These are phyloP conservation scores for Candida dubliniensis DNA, from an alignment of 1,139 yeast genomes.

Conservation along the genomic window DNA sequence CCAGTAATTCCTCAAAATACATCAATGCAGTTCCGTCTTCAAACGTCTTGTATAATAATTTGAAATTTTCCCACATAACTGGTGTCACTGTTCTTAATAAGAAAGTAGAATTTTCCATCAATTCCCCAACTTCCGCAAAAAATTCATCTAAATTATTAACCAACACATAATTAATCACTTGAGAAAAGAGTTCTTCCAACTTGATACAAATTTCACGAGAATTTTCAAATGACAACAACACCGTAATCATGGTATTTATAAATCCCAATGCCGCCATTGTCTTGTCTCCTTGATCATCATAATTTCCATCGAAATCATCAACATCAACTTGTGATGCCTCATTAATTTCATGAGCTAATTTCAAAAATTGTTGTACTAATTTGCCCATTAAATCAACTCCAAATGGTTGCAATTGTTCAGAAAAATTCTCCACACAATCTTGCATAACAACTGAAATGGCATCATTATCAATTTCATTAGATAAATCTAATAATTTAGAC, in stretches of 20 bases:
- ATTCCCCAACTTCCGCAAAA: constrained; percentile 77
- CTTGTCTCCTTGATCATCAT: constrained; percentile 67
- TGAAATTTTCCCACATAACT: constrained; percentile 73
- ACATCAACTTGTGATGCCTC: constrained; percentile 56
- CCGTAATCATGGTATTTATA: constrained; percentile 82
- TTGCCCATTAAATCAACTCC: constrained; percentile 84
- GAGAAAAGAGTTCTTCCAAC: constrained; percentile 72
- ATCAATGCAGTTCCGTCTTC: constrained; percentile 54
- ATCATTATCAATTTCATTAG: constrained; percentile 85
- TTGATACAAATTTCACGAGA: constrained; percentile 64
- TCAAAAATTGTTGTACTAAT: constrained; percentile 76
- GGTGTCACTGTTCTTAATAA: constrained; percentile 71
- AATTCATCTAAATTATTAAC: constrained; percentile 70
- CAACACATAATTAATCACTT: constrained; percentile 70
- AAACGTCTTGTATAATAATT: constrained; percentile 53
- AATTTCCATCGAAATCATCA: constrained; percentile 44
- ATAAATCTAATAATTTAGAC: constrained; percentile 72
- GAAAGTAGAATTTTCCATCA: constrained; percentile 84
- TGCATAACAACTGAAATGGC: constrained; percentile 90
- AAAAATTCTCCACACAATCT: constrained; percentile 87
- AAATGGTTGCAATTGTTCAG: constrained; percentile 89
- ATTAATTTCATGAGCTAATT: constrained; percentile 66
- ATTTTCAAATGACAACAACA: constrained; percentile 83
- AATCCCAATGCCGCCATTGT: constrained; percentile 87
- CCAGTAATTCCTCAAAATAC: constrained; percentile 75